Evolutionary conservation across 1,139 yeast species (phyloP).

Genomic region (Suhomyces terraborum): DNA sequence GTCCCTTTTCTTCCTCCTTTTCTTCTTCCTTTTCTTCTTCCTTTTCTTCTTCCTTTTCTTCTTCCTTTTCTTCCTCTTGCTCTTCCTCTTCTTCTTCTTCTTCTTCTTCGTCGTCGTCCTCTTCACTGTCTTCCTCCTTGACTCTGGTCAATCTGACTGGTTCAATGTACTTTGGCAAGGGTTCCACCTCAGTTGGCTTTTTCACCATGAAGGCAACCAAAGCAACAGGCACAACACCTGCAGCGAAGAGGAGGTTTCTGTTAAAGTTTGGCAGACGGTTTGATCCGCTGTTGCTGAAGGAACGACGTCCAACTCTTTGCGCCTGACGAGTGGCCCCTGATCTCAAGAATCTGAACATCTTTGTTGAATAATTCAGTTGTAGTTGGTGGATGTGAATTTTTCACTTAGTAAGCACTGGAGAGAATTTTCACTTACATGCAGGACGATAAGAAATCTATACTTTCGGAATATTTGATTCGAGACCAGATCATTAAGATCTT

Average conservation of each 20-base stretch:
- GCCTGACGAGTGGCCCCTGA: slow-evolving; percentile 17
- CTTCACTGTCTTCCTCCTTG: slow-evolving; percentile 15
- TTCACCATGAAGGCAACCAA: slow-evolving; percentile 15
- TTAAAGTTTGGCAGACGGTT: slow-evolving; percentile 11
- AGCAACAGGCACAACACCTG: slow-evolving; percentile 19
- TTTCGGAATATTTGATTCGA: too few species aligned
- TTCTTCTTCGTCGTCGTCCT: slow-evolving; percentile 17
- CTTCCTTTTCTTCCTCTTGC: slow-evolving; percentile 16
- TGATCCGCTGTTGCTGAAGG: slow-evolving; percentile 14
- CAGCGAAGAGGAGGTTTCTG: slow-evolving; percentile 16
- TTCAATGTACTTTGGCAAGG: slow-evolving; percentile 10
- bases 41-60: slow-evolving; percentile 11
- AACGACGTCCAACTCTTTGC: slow-evolving; percentile 18
- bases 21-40: slow-evolving; percentile 8
- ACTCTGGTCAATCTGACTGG: slow-evolving; percentile 14
- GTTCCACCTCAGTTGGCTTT: slow-evolving; percentile 14
- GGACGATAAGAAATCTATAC: slow-evolving; percentile 7
- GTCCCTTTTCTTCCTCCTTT: slow-evolving; percentile 10
- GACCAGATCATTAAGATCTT: too few species aligned
- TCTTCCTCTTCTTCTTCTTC: slow-evolving; percentile 14
- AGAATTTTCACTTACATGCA: slow-evolving; percentile 5
- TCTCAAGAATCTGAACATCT: slow-evolving; percentile 19
- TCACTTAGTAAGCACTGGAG: slow-evolving; percentile 9
- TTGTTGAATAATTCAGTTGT: neutral
- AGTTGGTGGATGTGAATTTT: slow-evolving; percentile 8